Evolutionary conservation across 1,139 yeast genomes (phyloP).

Genomic region (Pichia norvegensis): DNA sequence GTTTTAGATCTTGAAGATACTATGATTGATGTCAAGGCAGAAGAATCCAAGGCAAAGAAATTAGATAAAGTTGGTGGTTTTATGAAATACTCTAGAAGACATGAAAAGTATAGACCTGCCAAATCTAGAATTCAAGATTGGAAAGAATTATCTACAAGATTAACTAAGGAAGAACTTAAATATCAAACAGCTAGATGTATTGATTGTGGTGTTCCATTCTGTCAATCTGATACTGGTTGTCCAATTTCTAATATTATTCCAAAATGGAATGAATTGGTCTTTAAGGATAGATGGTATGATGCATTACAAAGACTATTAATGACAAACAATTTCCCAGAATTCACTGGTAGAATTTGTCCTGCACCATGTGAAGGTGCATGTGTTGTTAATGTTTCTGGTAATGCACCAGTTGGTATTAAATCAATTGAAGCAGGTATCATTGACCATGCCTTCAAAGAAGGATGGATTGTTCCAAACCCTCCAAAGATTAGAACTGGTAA

Average conservation of each 20-base stretch:
- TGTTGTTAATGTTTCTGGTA: conserved; percentile 79
- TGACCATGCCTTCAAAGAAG: conserved; percentile 92
- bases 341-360: conserved; percentile 96
- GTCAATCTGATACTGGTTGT: conserved; percentile 97
- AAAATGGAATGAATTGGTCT: conserved; percentile 94
- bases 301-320: conserved; percentile 87
- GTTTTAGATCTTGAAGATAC: conserved; percentile 88
- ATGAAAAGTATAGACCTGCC: conserved; percentile 78
- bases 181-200: conserved; percentile 97
- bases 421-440: conserved; percentile 94
- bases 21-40: conserved; percentile 57
- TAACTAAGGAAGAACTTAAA: conserved; percentile 78
- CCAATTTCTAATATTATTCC: conserved; percentile 97
- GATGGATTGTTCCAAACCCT: conserved; percentile 86
- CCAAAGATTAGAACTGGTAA: conserved; percentile 79
- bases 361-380: conserved; percentile 99
- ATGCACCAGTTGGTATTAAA: conserved; percentile 94
- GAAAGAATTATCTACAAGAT: conserved; percentile 80
- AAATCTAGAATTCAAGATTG: conserved; percentile 78
- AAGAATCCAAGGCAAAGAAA: conserved; percentile 51
- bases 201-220: conserved; percentile 99
- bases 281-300: conserved; percentile 90
- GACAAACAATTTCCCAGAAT: conserved; percentile 98
- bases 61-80: conserved; percentile 84
- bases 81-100: conserved; percentile 85